Base-by-base conservation (phyloP, 805 yeast genomes). In the Danielia reshetovae region DNA sequence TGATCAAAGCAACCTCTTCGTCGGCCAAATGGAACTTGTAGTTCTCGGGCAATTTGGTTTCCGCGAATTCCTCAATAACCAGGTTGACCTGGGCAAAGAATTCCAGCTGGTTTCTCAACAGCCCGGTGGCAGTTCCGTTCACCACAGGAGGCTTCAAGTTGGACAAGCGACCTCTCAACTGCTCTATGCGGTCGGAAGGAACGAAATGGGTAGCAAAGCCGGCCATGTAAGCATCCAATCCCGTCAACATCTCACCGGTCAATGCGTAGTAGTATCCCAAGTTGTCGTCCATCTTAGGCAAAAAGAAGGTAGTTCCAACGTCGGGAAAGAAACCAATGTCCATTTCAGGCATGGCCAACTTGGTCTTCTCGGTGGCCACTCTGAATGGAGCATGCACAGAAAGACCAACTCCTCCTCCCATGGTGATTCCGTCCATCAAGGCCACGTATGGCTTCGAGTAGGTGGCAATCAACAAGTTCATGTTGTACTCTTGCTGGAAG, bases 401-500 rank as follows among this genome's bases (percentile, higher is more conserved):
- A 29, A 93, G 65, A 4, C 98, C 97, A 28, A 88, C 95, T 49
- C 97, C 97, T 34, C 97, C 97, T 36, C 97, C 98, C 95, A 93
- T 87, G 18, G 90, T 86, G 49, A 90, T 85, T 15, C 97, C 97
- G 54, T 93, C 81, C 78, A 84, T 81, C 24, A 87, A 52, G 0
- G 95, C 70, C n/a, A 93, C 80, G 40, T 85, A 72, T 1, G 97
- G 97, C 65, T 88, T 90, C 39, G 79, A 67, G 49, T 78, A 88
- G n/a, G 90, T 80, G 7, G 95, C 81, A 40, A 89, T 68, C 32
- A 81, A 64, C 52, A 80, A 84, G 66, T 93, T 80, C 52, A 93
- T 65, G 42, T 81, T 77, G 65, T 93, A 90, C 62, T 90, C 97
- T 36, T 70, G 57, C 40, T 77, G 74, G 67, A 93, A 90, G 61